Percentiles rank a stretch among this genome's conserved stretches.
These are phyloP conservation scores for Saccharomyces hybrid DNA, from an alignment of 1,139 yeast species.

Conservation along the genomic window DNA sequence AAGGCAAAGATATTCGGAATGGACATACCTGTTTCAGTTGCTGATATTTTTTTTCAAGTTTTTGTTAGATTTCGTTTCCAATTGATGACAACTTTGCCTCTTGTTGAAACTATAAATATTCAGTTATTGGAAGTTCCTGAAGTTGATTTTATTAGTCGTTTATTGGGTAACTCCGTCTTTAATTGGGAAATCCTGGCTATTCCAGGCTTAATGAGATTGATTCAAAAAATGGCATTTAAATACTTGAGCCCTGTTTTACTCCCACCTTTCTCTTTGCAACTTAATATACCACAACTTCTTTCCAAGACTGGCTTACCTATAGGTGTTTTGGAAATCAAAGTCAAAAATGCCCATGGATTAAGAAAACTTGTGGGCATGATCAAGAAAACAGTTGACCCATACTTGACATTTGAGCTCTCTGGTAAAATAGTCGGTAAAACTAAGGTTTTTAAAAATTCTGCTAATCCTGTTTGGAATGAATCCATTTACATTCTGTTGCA, in stretches of 20 bases:
- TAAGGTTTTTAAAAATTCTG: conserved; percentile 54
- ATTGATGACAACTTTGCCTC: conserved; percentile 88
- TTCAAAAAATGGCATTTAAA: conserved; percentile 76
- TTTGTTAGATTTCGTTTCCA: conserved; percentile 72
- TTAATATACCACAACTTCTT: conserved; percentile 82
- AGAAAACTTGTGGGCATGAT: conserved; percentile 54
- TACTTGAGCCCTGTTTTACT: conserved; percentile 83
- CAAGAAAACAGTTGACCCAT: conserved; percentile 86
- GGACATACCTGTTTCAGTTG: conserved; percentile 53
- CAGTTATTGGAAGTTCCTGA: conserved; percentile 79
- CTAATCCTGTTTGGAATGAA: conserved; percentile 78
- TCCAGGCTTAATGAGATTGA: conserved; percentile 78
- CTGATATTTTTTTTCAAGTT: conserved; percentile 57
- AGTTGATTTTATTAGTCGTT: conserved; percentile 68
- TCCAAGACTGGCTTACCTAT: conserved; percentile 82
- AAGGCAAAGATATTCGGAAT: conserved; percentile 61
- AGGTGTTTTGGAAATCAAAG: conserved; percentile 71
- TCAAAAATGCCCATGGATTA: conserved; percentile 59
- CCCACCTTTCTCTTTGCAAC: conserved; percentile 83
- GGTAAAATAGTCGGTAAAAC: conserved; percentile 58
- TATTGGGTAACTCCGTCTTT: conserved; percentile 69
- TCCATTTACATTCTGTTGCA: conserved; percentile 60
- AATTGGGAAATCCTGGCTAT: conserved; percentile 80
- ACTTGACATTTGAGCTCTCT: conserved; percentile 61
- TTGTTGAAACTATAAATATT: conserved; percentile 80